Conservation (phyloP, 495 filamentous ascomycete species). For the Cenococcum geophilum region DNA sequence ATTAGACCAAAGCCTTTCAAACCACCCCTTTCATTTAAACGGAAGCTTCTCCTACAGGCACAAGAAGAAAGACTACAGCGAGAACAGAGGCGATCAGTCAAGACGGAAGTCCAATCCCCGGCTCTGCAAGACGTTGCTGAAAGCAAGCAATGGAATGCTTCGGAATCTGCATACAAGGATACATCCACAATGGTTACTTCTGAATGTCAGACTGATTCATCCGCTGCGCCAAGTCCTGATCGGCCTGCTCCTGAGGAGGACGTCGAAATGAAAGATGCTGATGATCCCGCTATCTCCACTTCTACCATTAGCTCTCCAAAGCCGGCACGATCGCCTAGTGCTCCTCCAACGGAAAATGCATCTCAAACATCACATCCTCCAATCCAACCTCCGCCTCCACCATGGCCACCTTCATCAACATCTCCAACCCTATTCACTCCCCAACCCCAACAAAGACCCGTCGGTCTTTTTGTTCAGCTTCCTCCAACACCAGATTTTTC, state of each 20-base stretch:
- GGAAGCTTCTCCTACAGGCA: conserved; percentile 19
- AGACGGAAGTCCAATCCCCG: conserved; percentile 22
- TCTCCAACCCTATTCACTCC: neutral
- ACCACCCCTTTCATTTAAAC: conserved; percentile 19
- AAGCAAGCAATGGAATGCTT: conserved; percentile 3
- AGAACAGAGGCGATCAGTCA: conserved; percentile 26
- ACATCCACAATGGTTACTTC: conserved; percentile 4
- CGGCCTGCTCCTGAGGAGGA: conserved; percentile 8
- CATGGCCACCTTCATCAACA: conserved; percentile 19
- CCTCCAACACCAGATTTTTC: conserved; percentile 29
- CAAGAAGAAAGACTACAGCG: conserved; percentile 20
- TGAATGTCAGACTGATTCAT: neutral
- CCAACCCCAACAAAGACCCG: conserved; percentile 10
- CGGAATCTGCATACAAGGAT: neutral
- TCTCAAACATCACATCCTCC: conserved; percentile 24
- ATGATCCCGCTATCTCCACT: neutral
- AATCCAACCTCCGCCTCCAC: conserved; percentile 30
- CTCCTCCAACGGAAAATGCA: neutral
- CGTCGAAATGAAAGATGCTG: conserved; percentile 35
- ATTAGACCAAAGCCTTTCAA: neutral
- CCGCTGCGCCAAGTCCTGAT: neutral
- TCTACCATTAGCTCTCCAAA: conserved; percentile 8
- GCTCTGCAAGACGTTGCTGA: conserved; percentile 21
- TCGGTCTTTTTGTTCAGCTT: conserved; percentile 20
- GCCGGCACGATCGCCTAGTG: conserved; percentile 18